Evolutionary conservation across 2,329 filamentous ascomycete species (phyloP).

Genomic region (Fusarium oxysporum): DNA sequence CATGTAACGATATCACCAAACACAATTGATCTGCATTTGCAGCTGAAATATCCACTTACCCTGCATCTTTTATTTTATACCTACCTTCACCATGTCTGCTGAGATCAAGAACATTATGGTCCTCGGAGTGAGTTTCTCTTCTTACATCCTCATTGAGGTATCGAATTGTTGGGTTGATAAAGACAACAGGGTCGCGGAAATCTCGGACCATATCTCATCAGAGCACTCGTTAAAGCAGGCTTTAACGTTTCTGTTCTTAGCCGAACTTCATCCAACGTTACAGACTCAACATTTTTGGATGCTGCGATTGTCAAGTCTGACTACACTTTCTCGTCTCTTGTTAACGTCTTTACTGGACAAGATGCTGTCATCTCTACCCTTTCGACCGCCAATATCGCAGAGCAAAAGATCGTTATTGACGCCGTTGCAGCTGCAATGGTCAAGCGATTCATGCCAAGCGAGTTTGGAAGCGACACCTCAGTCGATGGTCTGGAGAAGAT

Average conservation of each 20-base stretch:
- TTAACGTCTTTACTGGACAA: not conserved
- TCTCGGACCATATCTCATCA: not conserved
- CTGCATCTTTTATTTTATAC: not conserved
- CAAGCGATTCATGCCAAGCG: constrained; percentile 13
- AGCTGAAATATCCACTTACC: not conserved
- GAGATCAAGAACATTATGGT: constrained; percentile 10
- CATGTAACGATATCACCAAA: rapidly evolving
- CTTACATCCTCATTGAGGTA: rapidly evolving
- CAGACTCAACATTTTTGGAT: not conserved
- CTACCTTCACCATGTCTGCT: not conserved
- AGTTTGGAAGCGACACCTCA: constrained; percentile 5
- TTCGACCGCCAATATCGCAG: constrained; percentile 6
- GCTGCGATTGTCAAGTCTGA: not conserved
- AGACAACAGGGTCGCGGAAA: not conserved
- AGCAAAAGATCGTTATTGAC: constrained; percentile 9
- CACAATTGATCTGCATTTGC: too few relatives aligned
- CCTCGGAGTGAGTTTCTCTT: not conserved
- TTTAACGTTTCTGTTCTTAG: rapidly evolving
- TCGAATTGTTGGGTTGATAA: rapidly evolving
- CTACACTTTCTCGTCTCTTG: not conserved
- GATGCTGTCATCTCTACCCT: constrained; percentile 8
- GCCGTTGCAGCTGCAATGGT: constrained; percentile 9
- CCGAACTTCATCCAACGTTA: rapidly evolving
- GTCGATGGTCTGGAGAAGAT: not conserved
- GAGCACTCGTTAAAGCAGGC: rapidly evolving